These are phyloP conservation scores for Colletotrichum truncatum DNA, from an alignment of 2,329 filamentous ascomycete species.

Conservation along the genomic window DNA sequence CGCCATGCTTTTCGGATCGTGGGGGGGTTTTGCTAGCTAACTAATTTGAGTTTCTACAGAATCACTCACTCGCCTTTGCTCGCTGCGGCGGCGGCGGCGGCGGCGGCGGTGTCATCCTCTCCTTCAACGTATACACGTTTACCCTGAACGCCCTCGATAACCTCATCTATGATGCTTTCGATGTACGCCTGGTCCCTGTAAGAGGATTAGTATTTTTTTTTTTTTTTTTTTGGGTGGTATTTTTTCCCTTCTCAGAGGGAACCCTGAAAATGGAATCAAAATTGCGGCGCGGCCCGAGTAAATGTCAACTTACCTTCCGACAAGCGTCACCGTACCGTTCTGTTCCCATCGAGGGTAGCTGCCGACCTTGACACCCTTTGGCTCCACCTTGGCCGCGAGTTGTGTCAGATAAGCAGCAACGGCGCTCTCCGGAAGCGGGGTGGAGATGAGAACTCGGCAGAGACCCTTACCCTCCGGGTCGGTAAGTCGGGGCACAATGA, in stretches of 20 bases:
- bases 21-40: slow-evolving; percentile 4
- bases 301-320: slow-evolving; percentile 61
- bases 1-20: background rate
- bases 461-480: slow-evolving; percentile 87
- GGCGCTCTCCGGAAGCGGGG: slow-evolving; percentile 85
- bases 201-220: slow-evolving; percentile 3
- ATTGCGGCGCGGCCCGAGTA: background rate
- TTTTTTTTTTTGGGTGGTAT: too few relatives aligned
- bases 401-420: slow-evolving; percentile 86
- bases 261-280: background rate
- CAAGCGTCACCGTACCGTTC: slow-evolving; percentile 91
- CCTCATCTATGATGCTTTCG: slow-evolving; percentile 81
- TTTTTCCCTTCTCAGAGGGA: too few relatives aligned
- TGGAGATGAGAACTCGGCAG: slow-evolving; percentile 82
- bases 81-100: background rate
- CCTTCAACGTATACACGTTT: slow-evolving; percentile 75
- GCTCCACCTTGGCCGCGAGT: slow-evolving; percentile 76
- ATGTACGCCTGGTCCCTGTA: slow-evolving; percentile 77
- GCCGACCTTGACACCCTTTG: slow-evolving; percentile 88
- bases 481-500: slow-evolving; percentile 73
- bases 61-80: background rate
- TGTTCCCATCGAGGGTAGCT: slow-evolving; percentile 95
- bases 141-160: slow-evolving; percentile 80
- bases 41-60: slow-evolving; percentile 1
- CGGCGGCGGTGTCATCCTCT: slow-evolving; percentile 62